A percentile compares a stretch with the other conserved stretches of the same genome.
phyloP scores from a whole-genome alignment of 1,284 basidiomycete species.

The Pyrrhoderma noxium region DNA sequence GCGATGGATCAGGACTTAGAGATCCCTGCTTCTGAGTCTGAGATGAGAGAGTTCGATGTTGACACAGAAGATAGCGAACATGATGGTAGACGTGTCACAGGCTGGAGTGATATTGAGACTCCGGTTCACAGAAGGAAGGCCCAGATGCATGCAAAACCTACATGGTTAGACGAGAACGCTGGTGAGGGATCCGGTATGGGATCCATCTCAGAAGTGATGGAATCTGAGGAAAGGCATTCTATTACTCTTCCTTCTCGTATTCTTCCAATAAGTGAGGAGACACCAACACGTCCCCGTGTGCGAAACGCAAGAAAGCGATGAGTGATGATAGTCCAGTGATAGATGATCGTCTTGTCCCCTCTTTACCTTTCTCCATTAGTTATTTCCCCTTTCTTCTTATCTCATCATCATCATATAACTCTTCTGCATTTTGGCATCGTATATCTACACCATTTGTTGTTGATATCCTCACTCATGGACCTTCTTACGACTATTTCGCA shows the following conservation, averaged over 20 bases:
- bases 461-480: slow-evolving; percentile 6
- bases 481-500: not conserved
- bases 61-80: slow-evolving; percentile 32
- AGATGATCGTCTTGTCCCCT: not conserved
- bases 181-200: slow-evolving; percentile 4
- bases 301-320: slow-evolving; percentile 13
- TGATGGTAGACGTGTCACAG: slow-evolving; percentile 12
- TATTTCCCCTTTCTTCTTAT: not conserved
- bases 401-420: not conserved
- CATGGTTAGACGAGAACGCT: slow-evolving; percentile 2
- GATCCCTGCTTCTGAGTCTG: slow-evolving; percentile 41
- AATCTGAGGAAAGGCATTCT: slow-evolving; percentile 5
- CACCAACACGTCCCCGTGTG: slow-evolving; percentile 16
- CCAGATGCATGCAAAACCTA: not conserved
- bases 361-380: not conserved
- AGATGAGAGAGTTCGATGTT: slow-evolving; percentile 36
- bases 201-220: slow-evolving; percentile 5
- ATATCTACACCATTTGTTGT: too few species aligned
- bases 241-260: slow-evolving; percentile 1
- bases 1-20: slow-evolving; percentile 65
- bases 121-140: slow-evolving; percentile 14
- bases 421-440: slow-evolving; percentile 4
- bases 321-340: not conserved
- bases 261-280: slow-evolving; percentile 16
- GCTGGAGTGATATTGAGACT: slow-evolving; percentile 10